Percentiles rank a stretch among this genome's conserved stretches.
phyloP scores from a whole-genome alignment of 2,329 filamentous ascomycete species.

The Colletotrichum kahawae region DNA sequence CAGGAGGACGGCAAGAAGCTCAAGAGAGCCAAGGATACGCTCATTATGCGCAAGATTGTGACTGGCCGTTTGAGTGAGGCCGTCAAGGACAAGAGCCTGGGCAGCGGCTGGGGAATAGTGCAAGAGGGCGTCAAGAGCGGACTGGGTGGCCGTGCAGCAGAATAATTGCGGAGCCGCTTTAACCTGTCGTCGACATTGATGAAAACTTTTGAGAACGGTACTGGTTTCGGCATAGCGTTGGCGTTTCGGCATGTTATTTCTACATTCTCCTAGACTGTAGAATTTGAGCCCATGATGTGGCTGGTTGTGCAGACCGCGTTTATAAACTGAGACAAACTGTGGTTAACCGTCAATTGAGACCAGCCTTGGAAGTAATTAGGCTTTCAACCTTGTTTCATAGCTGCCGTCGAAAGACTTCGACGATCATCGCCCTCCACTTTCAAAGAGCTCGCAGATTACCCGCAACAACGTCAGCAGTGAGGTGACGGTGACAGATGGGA shows the following conservation, averaged over 20 bases:
- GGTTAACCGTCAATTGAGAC: neutral
- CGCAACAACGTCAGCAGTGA: neutral
- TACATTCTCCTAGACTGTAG: neutral
- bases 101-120: conserved; percentile 53
- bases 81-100: conserved; percentile 45
- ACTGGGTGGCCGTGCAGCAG: conserved; percentile 24
- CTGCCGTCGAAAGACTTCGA: neutral
- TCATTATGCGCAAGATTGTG: conserved; percentile 75
- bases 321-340: neutral
- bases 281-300: neutral
- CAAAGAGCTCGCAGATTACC: neutral
- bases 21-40: conserved; percentile 72
- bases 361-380: neutral
- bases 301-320: neutral
- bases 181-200: neutral
- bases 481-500: neutral
- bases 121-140: conserved; percentile 57
- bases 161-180: neutral
- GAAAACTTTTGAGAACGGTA: neutral
- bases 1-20: conserved; percentile 68
- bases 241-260: conserved; percentile 16
- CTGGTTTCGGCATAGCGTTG: conserved; percentile 19
- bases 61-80: conserved; percentile 63
- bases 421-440: neutral
- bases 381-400: neutral